Percentiles rank a stretch among this genome's conserved stretches.
These are phyloP conservation scores for Yamadazyma takamatsuzukensis DNA, from an alignment of 805 yeast genomes.

Conservation along the genomic window DNA sequence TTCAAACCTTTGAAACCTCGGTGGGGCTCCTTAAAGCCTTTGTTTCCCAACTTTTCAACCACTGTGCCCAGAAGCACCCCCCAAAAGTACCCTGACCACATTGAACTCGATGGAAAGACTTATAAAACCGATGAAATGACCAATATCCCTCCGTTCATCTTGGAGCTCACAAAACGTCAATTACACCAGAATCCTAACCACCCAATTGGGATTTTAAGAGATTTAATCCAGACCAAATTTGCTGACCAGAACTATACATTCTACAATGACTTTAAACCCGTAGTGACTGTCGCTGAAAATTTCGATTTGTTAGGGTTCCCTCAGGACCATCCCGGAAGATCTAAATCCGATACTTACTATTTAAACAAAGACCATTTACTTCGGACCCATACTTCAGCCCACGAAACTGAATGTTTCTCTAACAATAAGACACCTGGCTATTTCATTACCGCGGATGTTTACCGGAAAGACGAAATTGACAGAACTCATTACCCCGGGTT, in stretches of 20 bases:
- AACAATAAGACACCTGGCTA: constrained; percentile 74
- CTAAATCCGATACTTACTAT: constrained; percentile 90
- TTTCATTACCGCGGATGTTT: constrained; percentile 92
- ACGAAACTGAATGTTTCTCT: constrained; percentile 82
- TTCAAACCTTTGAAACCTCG: no score
- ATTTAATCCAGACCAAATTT: constrained; percentile 68
- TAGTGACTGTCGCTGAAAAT: constrained; percentile 76
- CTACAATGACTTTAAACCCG: constrained; percentile 78
- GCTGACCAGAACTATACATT: constrained; percentile 66
- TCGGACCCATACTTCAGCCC: constrained; percentile 96
- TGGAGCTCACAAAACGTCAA: constrained; percentile 64
- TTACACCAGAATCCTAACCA: constrained; percentile 73
- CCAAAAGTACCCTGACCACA: constrained; percentile 18
- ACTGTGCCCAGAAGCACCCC: no score
- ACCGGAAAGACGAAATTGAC: constrained; percentile 92
- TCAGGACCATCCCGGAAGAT: constrained; percentile 86
- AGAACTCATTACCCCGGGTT: constrained; percentile 95
- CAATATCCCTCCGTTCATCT: constrained; percentile 74
- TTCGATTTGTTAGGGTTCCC: constrained; percentile 94
- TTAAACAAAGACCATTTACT: constrained; percentile 67
- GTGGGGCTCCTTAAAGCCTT: no score
- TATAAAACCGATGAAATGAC: constrained; percentile 76
- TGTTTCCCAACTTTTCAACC: no score
- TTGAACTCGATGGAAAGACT: constrained; percentile 44
- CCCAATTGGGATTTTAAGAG: constrained; percentile 84